Base-by-base conservation (phyloP, 2,329 filamentous ascomycete species). In the Botrytis byssoidea region DNA sequence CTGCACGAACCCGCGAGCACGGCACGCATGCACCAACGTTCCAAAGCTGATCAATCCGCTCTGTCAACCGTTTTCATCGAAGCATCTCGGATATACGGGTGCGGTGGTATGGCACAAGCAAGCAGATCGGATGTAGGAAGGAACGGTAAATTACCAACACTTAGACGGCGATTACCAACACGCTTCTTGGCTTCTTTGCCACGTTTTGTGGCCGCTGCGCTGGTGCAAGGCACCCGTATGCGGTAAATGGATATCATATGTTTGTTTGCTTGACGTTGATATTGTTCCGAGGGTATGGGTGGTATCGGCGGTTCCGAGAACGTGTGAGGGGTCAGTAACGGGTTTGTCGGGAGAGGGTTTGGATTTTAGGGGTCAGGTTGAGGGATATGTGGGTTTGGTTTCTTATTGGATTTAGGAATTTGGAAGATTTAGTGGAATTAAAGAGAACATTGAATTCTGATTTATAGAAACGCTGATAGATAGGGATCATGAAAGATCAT, bases 381-480 rank as follows among this genome's bases (percentile, higher is more conserved):
- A n/a, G 25, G 4, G 0, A 55, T 7, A 14, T n/a, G 48, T 55
- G 25, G 48, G 25, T 14, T n/a, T 55, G 9, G 5, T n/a, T n/a
- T n/a, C 25, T 55, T 55, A 25, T 55, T 55, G 25, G 48, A 22
- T 14, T 14, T 25, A 5, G 48, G 3, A 25, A 25, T 20, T 25
- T n/a, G 4, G 12, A 16, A n/a, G 12, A 5, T n/a, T 3, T n/a
- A 16, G 12, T 55, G 48, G 48, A n/a, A n/a, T 25, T 55, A 1
- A 16, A 55, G 14, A 25, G 5, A 55, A 14, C 4, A 6, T 4
- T 55, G 48, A 3, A n/a, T n/a, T 55, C 1, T 14, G 22, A n/a
- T 0, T 55, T 0, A 2, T 12, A 0, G 12, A 55, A 1, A n/a
- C 25, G 2, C 2, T 16, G 48, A n/a, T n/a, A 51, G 25, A 51